These are phyloP conservation scores for Serendipita sp. DNA, from an alignment of 1,284 basidiomycete genomes.

Conservation along the genomic window DNA sequence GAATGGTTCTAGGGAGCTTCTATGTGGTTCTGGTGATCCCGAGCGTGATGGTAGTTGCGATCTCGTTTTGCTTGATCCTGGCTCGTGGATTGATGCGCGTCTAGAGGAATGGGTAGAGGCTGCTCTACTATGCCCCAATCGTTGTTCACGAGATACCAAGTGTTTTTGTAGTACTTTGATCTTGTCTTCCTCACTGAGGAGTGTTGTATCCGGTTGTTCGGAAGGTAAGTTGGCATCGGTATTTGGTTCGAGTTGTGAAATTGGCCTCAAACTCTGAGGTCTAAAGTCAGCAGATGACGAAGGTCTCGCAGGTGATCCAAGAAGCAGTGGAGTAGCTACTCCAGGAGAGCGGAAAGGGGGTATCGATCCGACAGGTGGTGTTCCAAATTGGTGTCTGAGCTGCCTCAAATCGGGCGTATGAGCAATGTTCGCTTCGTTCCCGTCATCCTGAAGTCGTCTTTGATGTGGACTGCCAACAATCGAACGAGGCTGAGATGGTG, in stretches of 20 bases:
- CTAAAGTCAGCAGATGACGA: not conserved
- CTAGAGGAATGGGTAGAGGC: not conserved
- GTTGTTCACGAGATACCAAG: slow-evolving; percentile 62
- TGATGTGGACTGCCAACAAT: slow-evolving; percentile 9
- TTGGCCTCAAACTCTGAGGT: not conserved
- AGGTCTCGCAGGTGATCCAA: not conserved
- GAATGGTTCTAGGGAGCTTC: slow-evolving; percentile 52
- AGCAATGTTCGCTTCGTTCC: not conserved
- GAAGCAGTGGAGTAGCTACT: not conserved
- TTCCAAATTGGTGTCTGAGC: slow-evolving; percentile 11
- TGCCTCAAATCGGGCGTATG: slow-evolving; percentile 10
- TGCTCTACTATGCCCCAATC: slow-evolving; percentile 21
- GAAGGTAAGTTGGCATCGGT: slow-evolving; percentile 3
- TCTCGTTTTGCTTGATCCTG: slow-evolving; percentile 3
- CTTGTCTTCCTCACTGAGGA: slow-evolving; percentile 59
- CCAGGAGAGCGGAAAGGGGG: not conserved
- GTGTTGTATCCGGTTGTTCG: slow-evolving; percentile 9
- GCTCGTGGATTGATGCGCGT: slow-evolving; percentile 5
- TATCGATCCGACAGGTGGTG: slow-evolving; percentile 8
- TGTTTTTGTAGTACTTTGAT: slow-evolving; percentile 66
- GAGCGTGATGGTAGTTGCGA: not conserved
- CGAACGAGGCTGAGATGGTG: slow-evolving; percentile 10
- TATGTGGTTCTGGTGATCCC: slow-evolving; percentile 10
- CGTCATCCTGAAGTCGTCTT: slow-evolving; percentile 4
- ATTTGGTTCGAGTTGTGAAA: not conserved